Conservation (phyloP, 352 stramenopile species). For the Nothophytophthora sp. region DNA sequence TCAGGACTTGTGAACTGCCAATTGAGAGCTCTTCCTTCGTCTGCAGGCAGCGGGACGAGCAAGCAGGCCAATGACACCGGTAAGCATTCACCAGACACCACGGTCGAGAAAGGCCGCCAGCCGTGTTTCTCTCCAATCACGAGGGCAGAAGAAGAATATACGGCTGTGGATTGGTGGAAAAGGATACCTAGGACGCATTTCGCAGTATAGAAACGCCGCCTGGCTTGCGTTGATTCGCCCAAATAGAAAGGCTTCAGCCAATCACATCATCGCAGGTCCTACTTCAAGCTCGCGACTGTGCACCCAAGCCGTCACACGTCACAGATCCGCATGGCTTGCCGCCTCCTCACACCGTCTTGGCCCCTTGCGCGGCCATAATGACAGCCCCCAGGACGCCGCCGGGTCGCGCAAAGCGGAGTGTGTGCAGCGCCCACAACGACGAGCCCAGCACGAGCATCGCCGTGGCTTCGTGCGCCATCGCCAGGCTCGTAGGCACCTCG, state of each 20-base stretch:
- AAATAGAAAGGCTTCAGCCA: constrained; percentile 6
- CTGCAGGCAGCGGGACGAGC: not conserved
- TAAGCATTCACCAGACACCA: constrained; percentile 32
- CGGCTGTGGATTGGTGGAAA: constrained; percentile 9
- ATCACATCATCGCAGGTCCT: not conserved
- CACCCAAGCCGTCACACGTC: constrained; percentile 8
- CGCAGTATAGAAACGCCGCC: constrained; percentile 4
- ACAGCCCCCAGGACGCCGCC: constrained; percentile 29
- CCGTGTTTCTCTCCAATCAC: constrained; percentile 16
- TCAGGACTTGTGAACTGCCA: constrained; percentile 8
- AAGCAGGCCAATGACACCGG: too few species aligned
- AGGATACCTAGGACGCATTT: not conserved
- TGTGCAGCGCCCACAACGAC: constrained; percentile 68
- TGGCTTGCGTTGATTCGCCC: constrained; percentile 5
- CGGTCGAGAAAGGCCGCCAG: not conserved
- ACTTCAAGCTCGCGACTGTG: too few species aligned
- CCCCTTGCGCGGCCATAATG: constrained; percentile 10
- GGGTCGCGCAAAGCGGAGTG: constrained; percentile 61
- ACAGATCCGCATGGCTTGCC: constrained; percentile 10
- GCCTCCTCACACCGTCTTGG: constrained; percentile 19
- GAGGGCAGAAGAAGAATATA: constrained; percentile 2
- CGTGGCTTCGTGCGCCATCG: constrained; percentile 91
- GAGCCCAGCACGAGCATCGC: constrained; percentile 55
- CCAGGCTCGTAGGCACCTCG: constrained; percentile 93
- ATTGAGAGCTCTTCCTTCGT: constrained; percentile 2